Evolutionary conservation across 768 basidiomycete species (phyloP), one percentile per base, ranked within the genome.

Genomic region (Cystoderma amianthinum): DNA sequence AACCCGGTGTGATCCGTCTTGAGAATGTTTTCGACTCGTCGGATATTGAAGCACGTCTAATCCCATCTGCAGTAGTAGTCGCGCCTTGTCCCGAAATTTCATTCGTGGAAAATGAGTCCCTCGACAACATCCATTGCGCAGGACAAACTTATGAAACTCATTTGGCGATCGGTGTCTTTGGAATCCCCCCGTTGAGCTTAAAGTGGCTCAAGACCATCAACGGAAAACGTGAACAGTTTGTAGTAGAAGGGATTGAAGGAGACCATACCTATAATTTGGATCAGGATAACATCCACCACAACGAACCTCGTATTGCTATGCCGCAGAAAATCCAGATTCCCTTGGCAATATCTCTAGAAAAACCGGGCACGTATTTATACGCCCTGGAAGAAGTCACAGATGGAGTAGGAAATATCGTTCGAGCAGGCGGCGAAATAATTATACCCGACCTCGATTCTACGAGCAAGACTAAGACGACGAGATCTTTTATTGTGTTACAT

Each of bases 181-280:
- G 87, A 5, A 78, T 87, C 6, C 84, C 87, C 15, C 85, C 86
- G 9, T 68, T 91, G 50, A 84, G 79, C 51, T 66, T 92, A 32
- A 74, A 77, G 32, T 91, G 88, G 88, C 71, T 77, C 51, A 78
- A 80, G 46, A 77, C 81, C 17, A 64, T 81, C 32, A 81, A 80
- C 42, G 80, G 78, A 9, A 68, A 71, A 46, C 68, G 71, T 41
- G 87, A 93, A 53, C 68, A 74, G 34, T 85, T 85, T 47, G 62
- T 85, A 30, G 87, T 92, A 2, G 90, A 93, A 52, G 90, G 91
- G 6, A 88, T 94, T 37, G 84, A 89, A 56, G 75, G 72, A 28
- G 69, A 71, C 17, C 67, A 69, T 34, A 59, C 67, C 18, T 58
- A 57, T 23, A 48, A 63, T 24, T 63, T 52, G 17, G 46, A 55